Base-by-base conservation (phyloP, 2,329 filamentous ascomycete genomes). In the Calonectria ilicicola region DNA sequence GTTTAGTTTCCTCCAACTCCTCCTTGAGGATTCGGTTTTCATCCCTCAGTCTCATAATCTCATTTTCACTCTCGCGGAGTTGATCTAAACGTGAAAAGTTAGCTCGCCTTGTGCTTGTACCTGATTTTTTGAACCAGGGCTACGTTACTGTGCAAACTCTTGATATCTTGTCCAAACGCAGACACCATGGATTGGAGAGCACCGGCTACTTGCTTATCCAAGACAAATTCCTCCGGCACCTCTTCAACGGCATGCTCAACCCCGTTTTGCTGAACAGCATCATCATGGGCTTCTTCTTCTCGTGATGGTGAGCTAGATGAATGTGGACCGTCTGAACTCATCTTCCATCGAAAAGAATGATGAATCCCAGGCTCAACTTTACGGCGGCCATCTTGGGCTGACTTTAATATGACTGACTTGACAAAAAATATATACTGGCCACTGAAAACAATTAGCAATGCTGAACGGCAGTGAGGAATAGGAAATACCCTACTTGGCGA, bases 341-440 rank as follows among this genome's bases (percentile, higher is more conserved):
- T 79, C 38, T 76, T 82, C 15, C 85, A 74, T 40, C 80, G 80
- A 29, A 86, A 75, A 3, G 76, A 73, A 15, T 83, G 81, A 60
- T 82, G 80, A 65, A 86, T 81, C 12, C 74, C 78, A 40, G 83
- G 79, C 38, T 84, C 76, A 38, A 80, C 76, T 5, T 69, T 77
- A 49, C 77, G 76, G 1, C 77, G 74, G 21, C 74, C 53, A 53
- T 80, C 76, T n/a, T 67, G 15, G 19, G 63, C 71, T 17, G 65
- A 64, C 27, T 77, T 79, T 19, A 83, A 75, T 0, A 49, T 17
- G 2, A 86, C 75, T 3, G 81, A 82, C 0, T 79, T 72, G 42
- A 74, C 72, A 9, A 80, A 80, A 9, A 86, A 78, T 17, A 86
- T 77, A 17, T 85, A 70, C 69, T 86, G 84, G 53, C 80, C 80